Percentiles rank a stretch among this genome's conserved stretches.
Conservation (phyloP, 2,329 filamentous ascomycete species). For the Aspergillus awamori region DNA sequence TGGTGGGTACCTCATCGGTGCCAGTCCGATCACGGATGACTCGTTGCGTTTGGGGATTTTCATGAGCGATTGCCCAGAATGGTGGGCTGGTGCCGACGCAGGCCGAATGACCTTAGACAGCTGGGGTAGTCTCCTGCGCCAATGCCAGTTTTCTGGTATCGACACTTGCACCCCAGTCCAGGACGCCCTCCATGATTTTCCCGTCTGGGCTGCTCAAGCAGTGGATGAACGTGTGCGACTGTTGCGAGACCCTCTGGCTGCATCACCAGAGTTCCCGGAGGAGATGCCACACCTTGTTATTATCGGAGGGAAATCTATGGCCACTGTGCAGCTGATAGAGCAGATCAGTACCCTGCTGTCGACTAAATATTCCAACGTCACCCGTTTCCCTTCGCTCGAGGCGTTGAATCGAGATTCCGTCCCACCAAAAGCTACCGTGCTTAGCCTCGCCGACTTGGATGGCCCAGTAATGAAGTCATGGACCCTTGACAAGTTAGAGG, state of each 20-base stretch:
- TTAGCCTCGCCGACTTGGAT: background rate
- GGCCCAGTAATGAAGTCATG: background rate
- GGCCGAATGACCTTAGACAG: background rate
- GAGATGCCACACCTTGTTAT: background rate
- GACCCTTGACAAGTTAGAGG: background rate
- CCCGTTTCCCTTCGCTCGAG: background rate
- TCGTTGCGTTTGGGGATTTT: background rate
- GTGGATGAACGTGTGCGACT: background rate
- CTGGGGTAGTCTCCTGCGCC: background rate
- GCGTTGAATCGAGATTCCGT: background rate
- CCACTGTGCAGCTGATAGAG: background rate
- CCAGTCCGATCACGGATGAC: background rate
- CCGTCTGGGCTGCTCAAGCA: background rate
- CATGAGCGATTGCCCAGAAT: slow-evolving; percentile 1
- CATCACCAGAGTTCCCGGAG: background rate
- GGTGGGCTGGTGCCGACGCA: background rate
- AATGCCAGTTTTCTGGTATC: background rate
- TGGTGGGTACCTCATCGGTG: background rate
- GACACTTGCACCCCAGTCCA: background rate
- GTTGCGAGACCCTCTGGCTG: background rate
- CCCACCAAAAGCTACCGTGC: background rate
- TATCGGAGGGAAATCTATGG: background rate
- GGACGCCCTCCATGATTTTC: background rate
- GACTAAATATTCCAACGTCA: background rate
- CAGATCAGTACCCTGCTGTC: background rate